Base-by-base conservation (phyloP, 768 basidiomycete genomes). In the Coprinopsis cinerea region DNA sequence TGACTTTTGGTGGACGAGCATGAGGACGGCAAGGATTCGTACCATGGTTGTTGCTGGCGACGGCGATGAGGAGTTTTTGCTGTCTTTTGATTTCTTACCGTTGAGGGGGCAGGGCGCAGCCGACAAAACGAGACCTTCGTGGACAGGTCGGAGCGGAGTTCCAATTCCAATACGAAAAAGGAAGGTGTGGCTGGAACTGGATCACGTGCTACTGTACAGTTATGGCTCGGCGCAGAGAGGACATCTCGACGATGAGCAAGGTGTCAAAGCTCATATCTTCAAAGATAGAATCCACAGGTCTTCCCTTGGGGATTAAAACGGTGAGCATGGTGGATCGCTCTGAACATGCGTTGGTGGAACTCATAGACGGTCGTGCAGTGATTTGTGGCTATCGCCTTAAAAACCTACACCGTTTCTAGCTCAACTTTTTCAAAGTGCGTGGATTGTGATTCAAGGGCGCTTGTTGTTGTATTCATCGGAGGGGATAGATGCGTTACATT, bases 241-340 rank as follows among this genome's bases (percentile, higher is more conserved):
- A n/a, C n/a, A n/a, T n/a, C n/a, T n/a, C n/a, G n/a, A n/a, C n/a
- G n/a, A n/a, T n/a, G n/a, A 18, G 17, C 25, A 25, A 7, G 20
- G 28, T 27, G 4, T n/a, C 20, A 17, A 45, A 18, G 28, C 18
- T 28, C 25, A 13, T 60, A 67, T 71, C 68, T 63, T 81, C 79
- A 83, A 41, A 43, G 85, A 79, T 85, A 91, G 88, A 88, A 89
- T 79, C 88, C 82, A 83, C 88, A 88, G 81, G 86, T 92, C 89
- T 79, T 92, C 89, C 88, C 75, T 64, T 74, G 77, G 65, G 89
- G 90, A 91, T 92, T 92, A 92, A 92, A n/a, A 57, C 84, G 67
- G 84, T 81, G 58, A 57, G 64, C 61, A 45, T 20, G 56, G 17
- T 18, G 15, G 5, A 20, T 11, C 13, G 30, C 22, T 36, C 25